Base-by-base conservation (phyloP, 2,329 filamentous ascomycete species). In the Emmonsiellopsis sp. region DNA sequence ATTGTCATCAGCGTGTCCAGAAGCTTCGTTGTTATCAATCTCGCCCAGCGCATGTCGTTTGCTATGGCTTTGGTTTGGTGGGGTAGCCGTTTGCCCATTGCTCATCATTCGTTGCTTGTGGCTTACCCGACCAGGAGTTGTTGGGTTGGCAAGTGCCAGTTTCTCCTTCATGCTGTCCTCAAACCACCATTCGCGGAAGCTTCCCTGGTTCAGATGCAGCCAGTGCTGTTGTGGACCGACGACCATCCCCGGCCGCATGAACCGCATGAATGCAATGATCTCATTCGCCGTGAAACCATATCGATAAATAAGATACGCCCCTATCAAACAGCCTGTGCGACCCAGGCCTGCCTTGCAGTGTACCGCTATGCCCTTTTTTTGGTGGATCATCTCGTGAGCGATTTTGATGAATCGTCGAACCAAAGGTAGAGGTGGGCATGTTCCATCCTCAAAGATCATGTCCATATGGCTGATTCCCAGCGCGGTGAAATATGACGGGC, bases 371-470 rank as follows among this genome's bases (percentile, higher is more conserved):
- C 86, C 87, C 79, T 90, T 91, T 73, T 91, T 89, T 74, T 87
- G 88, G 50, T 91, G 79, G 65, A 98, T 98, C 72, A 87, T 95
- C 67, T 95, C 87, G 66, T 97, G 93, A 1, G 93, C 91, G 55
- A 98, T 79, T 61, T 89, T 89, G 70, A 98, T 92, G 69, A 98
- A 98, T 67, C 91, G 91, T 61, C 89, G 84, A 31, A 98, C 93
- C n/a, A 91, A 85, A 15, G 82, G 82, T 51, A 98, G 76, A 1
- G 89, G 84, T 20, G 93, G 93, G 69, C 93, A 98, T 3, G 93
- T 98, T 59, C 93, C 93, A 63, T 98, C 93, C 65, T 97, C 93
- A 66, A 98, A 98, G 65, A 98, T 97, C 93, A 98, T 98, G 73
- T 98, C 93, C 41, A 97, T 78, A 68, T 98, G 93, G 64, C 90